Evolutionary conservation across 306 rosid genomes (phyloP), one percentile per base, ranked within the genome.

Genomic region (Medicago ruthenica): DNA sequence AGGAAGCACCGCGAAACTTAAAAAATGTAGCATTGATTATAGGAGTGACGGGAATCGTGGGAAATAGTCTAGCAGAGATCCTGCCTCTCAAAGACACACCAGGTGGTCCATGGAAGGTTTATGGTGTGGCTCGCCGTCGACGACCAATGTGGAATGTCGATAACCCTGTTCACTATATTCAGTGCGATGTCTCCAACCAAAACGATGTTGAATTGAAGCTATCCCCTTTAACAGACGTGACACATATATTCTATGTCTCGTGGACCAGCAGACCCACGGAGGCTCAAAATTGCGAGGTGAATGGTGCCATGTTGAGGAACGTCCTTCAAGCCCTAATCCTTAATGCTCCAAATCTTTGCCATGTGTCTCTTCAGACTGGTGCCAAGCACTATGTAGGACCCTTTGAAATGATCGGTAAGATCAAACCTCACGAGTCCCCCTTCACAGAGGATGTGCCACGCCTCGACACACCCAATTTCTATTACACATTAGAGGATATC

Each of bases 71-170:
- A 3, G 94, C 94, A 3, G 91, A 85, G 68, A 89, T 83, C 40
- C 82, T 91, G 0, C 85, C 97, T 10, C 89, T 83, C 12, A 61
- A 67, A 2, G 85, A 86, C 75, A 87, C 94, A 6, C 94, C 94
- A 6, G 90, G 89, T 7, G 93, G 88, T 9, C 96, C 89, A 66
- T 88, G 93, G 96, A 88, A 91, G 73, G 89, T 91, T 37, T 91
- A 88, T 71, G 93, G 93, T 20, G 87, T 91, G 5, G 97, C 90
- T 4, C 87, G 97, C 41, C 87, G 94, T 1, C 80, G 87, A 3
- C 86, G 82, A 7, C 97, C 97, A 4, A 13, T 0, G 3, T 89
- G 94, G 94, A 86, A 89, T 61, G 83, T 70, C 1, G 83, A 87
- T 8, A 86, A 89, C 65, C 85, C 85, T 0, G 20, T 89, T 70